Conservation (phyloP, 192 early-diverging fungal genomes). For the Phlyctochytrium planicorne region DNA sequence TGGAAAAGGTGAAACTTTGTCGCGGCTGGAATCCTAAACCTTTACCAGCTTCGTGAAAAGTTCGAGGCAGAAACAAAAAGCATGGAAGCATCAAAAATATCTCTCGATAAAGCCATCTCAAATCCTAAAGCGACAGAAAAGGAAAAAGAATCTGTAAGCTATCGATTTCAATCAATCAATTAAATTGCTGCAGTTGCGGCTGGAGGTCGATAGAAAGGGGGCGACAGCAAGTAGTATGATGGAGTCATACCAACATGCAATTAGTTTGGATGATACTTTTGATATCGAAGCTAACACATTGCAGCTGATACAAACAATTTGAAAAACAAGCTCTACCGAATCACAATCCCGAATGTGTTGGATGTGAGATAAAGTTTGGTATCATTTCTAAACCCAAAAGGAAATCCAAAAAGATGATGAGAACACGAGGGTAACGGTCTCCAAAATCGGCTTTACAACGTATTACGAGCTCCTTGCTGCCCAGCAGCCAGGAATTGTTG, state of each 20-base stretch:
- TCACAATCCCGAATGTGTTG: conserved; percentile 33
- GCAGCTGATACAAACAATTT: conserved; percentile 41
- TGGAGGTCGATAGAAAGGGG: conserved; percentile 44
- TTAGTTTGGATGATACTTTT: conserved; percentile 16
- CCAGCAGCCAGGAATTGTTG: conserved; percentile 14
- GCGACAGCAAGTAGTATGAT: conserved; percentile 33
- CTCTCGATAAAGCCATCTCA: conserved; percentile 29
- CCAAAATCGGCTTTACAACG: conserved; percentile 23
- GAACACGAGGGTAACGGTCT: conserved; percentile 30
- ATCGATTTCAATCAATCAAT: not conserved
- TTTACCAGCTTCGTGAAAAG: conserved; percentile 23
- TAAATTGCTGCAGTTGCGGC: conserved; percentile 21
- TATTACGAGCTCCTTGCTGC: conserved; percentile 27
- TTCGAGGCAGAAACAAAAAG: conserved; percentile 40
- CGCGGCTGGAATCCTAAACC: not conserved
- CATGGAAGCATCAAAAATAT: conserved; percentile 32
- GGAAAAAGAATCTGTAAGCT: conserved; percentile 31
- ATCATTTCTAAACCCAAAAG: conserved; percentile 15
- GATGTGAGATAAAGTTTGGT: conserved; percentile 30
- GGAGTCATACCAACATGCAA: conserved; percentile 33
- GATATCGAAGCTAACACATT: not conserved
- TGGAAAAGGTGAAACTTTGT: conserved; percentile 33
- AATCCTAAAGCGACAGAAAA: conserved; percentile 40
- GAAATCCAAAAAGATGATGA: conserved; percentile 39
- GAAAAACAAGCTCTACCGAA: conserved; percentile 33